Base-by-base conservation (phyloP, 352 stramenopile species). In the Phytopythium delawarense region DNA sequence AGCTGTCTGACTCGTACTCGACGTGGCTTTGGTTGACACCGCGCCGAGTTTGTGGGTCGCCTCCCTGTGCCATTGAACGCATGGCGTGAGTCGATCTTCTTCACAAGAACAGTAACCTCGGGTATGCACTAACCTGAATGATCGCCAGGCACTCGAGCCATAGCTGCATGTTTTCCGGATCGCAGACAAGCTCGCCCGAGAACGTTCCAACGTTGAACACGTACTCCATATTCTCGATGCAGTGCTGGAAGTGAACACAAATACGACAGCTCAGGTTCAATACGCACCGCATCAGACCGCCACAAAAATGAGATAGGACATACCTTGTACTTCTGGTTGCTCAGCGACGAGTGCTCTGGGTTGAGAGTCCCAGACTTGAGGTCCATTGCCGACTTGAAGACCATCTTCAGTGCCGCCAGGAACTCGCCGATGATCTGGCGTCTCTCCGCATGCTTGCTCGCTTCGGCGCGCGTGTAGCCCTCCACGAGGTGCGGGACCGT, bases 251-350 rank as follows among this genome's bases (percentile, higher is more conserved):
- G 11, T 62, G 32, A 30, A 55, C 46, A 13, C n/a, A 20, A 18
- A 9, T 1, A 48, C 2, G 16, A 11, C 32, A 52, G 13, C 1
- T 54, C 12, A 54, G 48, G n/a, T 23, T 35, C 46, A n/a, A 52
- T n/a, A 25, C 25, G 4, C 25, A 15, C 23, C 12, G 0, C 32
- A 12, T 35, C 23, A 53, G 23, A 7, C 12, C 3, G 48, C 18
- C 35, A 4, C 30, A 48, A 4, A 49, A 55, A 53, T 23, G 23
- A 1, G 4, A 15, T 20, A 32, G 13, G 32, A 7, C 67, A 57
- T 67, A 92, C 83, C 83, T 94, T 96, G 70, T 96, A 96, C 67
- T 96, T 96, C 45, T 93, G 87, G 63, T 79, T 91, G 53, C 76
- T 88, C 15, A 96, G 61, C 5, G 83, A 84, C 45, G 83, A 66